These are phyloP conservation scores for barrel medic (Medicago truncatula) DNA, from an alignment of 306 rosid genomes.

Conservation along the genomic window MtrunA17r5.0-ANR NC_053044.1:18324501-18325000, in stretches of 20 bases:
- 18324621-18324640: not conserved
- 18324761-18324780: not conserved
- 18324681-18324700: not conserved
- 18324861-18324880: not conserved
- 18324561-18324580: too few relatives aligned
- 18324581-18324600: not conserved
- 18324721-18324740: not conserved
- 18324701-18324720: not conserved
- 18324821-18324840: too few relatives aligned
- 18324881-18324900: not conserved
- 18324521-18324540: constrained; percentile 1
- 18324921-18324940: not conserved
- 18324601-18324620: constrained; percentile 9
- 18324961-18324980: not conserved
- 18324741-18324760: not conserved
- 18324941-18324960: not conserved
- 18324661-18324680: not conserved
- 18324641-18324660: not conserved
- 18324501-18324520: not conserved
- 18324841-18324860: not conserved
- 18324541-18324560: too few relatives aligned
- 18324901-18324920: not conserved
- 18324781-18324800: not conserved
- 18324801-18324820: too few relatives aligned
- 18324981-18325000: not conserved